Conservation (phyloP, 768 basidiomycete genomes). For the Tylopilus plumbeoviolaceoides region DNA sequence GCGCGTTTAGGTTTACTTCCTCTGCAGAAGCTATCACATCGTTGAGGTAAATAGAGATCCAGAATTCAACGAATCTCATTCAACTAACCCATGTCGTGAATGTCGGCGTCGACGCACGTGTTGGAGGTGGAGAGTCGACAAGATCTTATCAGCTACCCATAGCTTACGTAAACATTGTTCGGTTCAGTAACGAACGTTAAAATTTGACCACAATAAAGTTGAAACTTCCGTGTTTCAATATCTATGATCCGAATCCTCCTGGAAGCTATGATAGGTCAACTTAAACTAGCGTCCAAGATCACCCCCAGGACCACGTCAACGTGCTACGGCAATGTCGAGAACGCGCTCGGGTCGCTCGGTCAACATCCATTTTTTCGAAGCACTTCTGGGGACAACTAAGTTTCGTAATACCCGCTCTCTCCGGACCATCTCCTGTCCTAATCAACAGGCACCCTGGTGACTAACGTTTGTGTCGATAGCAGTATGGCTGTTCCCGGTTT, state of each 20-base stretch:
- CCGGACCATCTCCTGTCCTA: not conserved
- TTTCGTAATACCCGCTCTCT: constrained; percentile 5
- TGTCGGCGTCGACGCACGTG: constrained; percentile 2
- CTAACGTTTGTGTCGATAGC: not conserved
- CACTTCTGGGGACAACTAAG: not conserved
- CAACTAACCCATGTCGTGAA: constrained; percentile 25
- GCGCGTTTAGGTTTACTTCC: constrained; percentile 49
- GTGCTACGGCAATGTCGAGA: constrained; percentile 24
- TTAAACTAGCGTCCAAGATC: constrained; percentile 6
- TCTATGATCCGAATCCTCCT: constrained; percentile 20
- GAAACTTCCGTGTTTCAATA: constrained; percentile 27
- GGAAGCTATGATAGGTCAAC: constrained; percentile 4
- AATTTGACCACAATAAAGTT: constrained; percentile 18
- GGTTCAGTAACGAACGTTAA: constrained; percentile 9
- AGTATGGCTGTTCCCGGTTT: constrained; percentile 2
- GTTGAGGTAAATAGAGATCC: constrained; percentile 8
- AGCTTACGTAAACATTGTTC: constrained; percentile 18
- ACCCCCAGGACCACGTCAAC: not conserved
- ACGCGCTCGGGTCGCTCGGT: not conserved
- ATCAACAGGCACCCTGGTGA: constrained; percentile 1
- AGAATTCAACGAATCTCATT: not conserved
- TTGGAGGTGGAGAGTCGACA: not conserved
- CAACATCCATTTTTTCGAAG: constrained; percentile 22
- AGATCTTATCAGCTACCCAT: constrained; percentile 19
- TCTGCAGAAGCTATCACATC: constrained; percentile 51